phyloP scores from a whole-genome alignment of 495 filamentous ascomycete genomes.

The Tuber borchii region DNA sequence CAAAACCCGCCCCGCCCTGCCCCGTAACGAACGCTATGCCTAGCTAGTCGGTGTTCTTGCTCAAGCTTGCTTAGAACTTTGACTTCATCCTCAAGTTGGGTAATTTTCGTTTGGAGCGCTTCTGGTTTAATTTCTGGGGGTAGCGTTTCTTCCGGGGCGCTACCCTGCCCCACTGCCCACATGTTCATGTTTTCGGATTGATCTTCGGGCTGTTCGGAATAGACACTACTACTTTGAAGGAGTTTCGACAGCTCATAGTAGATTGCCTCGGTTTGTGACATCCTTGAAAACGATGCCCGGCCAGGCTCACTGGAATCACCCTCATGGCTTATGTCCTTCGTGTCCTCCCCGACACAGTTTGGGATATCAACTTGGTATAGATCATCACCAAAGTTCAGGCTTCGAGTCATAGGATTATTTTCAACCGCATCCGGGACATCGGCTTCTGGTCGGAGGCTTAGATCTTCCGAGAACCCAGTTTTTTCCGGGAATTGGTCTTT shows the following conservation, averaged over 20 bases:
- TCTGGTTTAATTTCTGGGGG: neutral
- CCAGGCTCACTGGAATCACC: slow-evolving; percentile 21
- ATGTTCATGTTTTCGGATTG: neutral
- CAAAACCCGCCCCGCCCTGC: too few relatives aligned
- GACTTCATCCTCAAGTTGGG: neutral
- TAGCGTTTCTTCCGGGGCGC: neutral
- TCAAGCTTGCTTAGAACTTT: neutral
- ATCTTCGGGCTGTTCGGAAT: slow-evolving; percentile 3
- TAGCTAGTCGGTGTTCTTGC: neutral
- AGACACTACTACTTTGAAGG: slow-evolving; percentile 26
- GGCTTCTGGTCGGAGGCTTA: slow-evolving; percentile 13
- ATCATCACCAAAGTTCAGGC: slow-evolving; percentile 20
- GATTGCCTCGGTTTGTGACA: slow-evolving; percentile 28
- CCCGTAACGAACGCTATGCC: too few relatives aligned
- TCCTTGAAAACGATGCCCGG: slow-evolving; percentile 14
- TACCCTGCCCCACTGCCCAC: neutral
- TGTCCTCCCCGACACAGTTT: slow-evolving; percentile 25
- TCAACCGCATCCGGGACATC: neutral
- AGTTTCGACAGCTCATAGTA: slow-evolving; percentile 22
- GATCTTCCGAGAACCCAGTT: slow-evolving; percentile 30
- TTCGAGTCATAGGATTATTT: slow-evolving; percentile 7
- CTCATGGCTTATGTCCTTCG: slow-evolving; percentile 17
- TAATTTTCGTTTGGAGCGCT: neutral
- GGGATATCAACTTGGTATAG: slow-evolving; percentile 32
- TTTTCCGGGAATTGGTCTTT: slow-evolving; percentile 17